phyloP scores from a whole-genome alignment of 208 protist genomes.

The Wallacemonas sp. region DNA sequence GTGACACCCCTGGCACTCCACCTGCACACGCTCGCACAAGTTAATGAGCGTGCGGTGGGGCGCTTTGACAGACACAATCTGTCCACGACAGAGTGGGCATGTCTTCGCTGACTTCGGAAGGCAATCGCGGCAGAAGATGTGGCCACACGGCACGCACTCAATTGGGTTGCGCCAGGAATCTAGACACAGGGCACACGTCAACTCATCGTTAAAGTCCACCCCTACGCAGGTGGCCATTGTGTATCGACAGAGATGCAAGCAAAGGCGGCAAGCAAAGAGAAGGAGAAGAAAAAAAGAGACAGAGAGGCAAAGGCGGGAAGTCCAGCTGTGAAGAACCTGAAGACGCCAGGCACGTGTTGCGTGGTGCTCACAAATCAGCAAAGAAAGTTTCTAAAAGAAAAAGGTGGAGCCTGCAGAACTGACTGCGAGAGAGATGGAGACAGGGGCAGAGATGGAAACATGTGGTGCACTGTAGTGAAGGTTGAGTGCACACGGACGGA shows the following conservation, averaged over 20 bases:
- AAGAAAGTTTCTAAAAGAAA: too few relatives aligned
- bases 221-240: constrained; percentile 7
- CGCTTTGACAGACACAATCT: constrained; percentile 18
- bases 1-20: constrained; percentile 52
- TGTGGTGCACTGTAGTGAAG: too few relatives aligned
- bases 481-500: too few relatives aligned
- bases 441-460: neutral
- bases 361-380: neutral
- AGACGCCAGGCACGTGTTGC: neutral
- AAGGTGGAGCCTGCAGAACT: too few relatives aligned
- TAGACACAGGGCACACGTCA: constrained; percentile 19
- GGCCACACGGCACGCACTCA: constrained; percentile 43
- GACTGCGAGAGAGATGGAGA: neutral
- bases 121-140: constrained; percentile 68
- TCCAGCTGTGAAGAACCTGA: neutral
- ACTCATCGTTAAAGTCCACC: constrained; percentile 16
- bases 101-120: constrained; percentile 16
- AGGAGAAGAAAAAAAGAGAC: constrained; percentile 1
- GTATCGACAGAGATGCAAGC: neutral
- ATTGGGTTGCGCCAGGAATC: constrained; percentile 18
- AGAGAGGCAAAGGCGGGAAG: constrained; percentile 2
- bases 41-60: constrained; percentile 75
- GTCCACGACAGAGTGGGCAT: constrained; percentile 64
- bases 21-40: constrained; percentile 51
- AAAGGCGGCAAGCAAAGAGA: neutral